A percentile compares a stretch with the other conserved stretches of the same genome.
These are phyloP conservation scores for Plasmodium reichenowi DNA, from an alignment of 169 alveolate genomes.

Conservation along the genomic window DNA sequence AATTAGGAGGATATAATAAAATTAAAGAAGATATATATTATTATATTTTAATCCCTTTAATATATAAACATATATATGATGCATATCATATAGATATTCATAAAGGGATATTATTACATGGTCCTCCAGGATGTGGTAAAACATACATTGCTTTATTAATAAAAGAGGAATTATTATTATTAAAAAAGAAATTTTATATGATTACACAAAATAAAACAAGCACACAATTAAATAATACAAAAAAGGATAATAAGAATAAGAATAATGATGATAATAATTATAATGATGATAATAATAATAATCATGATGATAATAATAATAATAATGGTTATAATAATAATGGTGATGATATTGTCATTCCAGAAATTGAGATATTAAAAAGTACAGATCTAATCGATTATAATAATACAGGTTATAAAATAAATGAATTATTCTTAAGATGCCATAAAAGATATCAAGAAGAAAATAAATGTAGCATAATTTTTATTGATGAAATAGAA, in stretches of 20 bases:
- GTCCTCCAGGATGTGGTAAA: constrained; percentile 87
- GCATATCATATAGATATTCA: constrained; percentile 74
- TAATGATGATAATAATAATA: not conserved
- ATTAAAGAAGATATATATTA: constrained; percentile 78
- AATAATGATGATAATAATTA: not conserved
- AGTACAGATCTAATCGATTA: constrained; percentile 59
- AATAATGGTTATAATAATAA: not conserved
- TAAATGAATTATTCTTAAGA: constrained; percentile 54
- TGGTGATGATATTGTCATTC: constrained; percentile 10
- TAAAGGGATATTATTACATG: constrained; percentile 81
- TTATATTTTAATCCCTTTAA: constrained; percentile 75
- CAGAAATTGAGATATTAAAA: constrained; percentile 62
- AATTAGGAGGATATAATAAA: constrained; percentile 80
- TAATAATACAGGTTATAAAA: constrained; percentile 54
- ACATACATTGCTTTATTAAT: constrained; percentile 79
- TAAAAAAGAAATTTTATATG: constrained; percentile 44
- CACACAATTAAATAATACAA: not conserved
- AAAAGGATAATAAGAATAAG: not conserved
- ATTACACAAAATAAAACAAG: not conserved
- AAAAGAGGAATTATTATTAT: constrained; percentile 62
- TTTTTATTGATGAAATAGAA: constrained; percentile 87
- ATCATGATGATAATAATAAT: not conserved
- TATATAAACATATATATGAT: constrained; percentile 76
- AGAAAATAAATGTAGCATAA: constrained; percentile 69
- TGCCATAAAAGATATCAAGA: constrained; percentile 64